These are phyloP conservation scores for Prunus padus DNA, from an alignment of 306 rosid species.

Conservation along the genomic window DNA sequence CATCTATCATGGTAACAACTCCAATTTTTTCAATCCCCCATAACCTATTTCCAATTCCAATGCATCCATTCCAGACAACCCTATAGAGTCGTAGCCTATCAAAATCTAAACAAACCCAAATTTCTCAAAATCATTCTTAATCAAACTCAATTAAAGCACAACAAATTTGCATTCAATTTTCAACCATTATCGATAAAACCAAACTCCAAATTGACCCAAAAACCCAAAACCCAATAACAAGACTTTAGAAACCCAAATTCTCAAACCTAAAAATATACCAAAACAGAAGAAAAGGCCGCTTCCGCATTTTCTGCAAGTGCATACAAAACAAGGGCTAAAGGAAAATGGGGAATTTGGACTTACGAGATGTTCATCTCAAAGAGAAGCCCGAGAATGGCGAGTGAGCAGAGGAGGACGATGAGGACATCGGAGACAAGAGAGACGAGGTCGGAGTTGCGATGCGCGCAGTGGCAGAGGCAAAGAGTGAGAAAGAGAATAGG, in stretches of 20 bases:
- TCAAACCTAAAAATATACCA: neutral
- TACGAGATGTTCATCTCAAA: slow-evolving; percentile 75
- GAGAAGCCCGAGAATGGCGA: slow-evolving; percentile 94
- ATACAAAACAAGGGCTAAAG: neutral
- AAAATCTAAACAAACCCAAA: neutral
- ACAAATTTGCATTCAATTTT: neutral
- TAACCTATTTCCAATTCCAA: neutral
- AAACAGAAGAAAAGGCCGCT: neutral
- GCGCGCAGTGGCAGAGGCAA: slow-evolving; percentile 95
- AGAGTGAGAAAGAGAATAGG: too few species aligned
- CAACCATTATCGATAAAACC: neutral
- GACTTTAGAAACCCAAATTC: neutral
- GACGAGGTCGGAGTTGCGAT: slow-evolving; percentile 55
- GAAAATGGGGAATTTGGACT: neutral
- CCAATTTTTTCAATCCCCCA: neutral
- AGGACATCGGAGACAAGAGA: slow-evolving; percentile 84
- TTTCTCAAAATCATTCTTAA: neutral
- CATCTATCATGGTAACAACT: neutral
- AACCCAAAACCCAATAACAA: neutral
- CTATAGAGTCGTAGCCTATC: neutral
- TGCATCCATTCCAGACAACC: neutral
- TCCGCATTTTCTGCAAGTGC: neutral
- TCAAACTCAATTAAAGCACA: neutral
- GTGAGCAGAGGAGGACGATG: slow-evolving; percentile 90
- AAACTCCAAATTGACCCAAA: neutral